Evolutionary conservation across 1,284 basidiomycete genomes (phyloP), one percentile per base, ranked within the genome.

Genomic region (Thecaphora thlaspeos): DNA sequence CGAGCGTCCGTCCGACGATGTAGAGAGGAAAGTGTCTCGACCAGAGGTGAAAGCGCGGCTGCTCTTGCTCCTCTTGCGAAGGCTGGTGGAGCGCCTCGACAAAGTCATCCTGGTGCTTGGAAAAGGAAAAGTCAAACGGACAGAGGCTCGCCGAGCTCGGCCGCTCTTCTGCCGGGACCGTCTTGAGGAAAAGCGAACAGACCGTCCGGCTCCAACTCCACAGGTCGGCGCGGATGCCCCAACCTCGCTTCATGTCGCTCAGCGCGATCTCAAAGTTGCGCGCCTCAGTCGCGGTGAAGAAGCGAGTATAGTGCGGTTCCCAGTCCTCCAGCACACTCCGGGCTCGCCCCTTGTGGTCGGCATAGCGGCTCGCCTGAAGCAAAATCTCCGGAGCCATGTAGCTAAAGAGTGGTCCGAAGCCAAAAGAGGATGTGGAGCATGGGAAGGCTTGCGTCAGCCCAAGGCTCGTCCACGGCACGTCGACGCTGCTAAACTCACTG

Each of bases 181-280:
- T 68, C 34, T 65, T 56, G 26, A 72, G 58, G 38, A 70, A 21
- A 4, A 72, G 51, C 26, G 26, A 28, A 17, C 55, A 56, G 14
- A 70, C 63, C 5, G 65, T 66, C 50, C 70, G 70, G n/a, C 58
- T 65, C 70, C 70, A 72, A 30, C 64, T 68, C 70, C 70, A 72
- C 24, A 72, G 57, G 39, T 72, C 70, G 24, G 65, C 59, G 22
- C 65, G 63, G 41, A 68, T 63, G 11, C 70, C 70, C 70, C 70
- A 72, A 0, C 70, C 70, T 14, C 65, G 38, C 30, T 53, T 50
- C 22, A 70, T 58, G 44, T 72, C 70, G 41, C 55, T 56, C 41
- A 63, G 43, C 18, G 52, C 61, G 21, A 63, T 48, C 37, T 61
- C 55, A 19, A 63, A 61, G 48, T 55, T 48, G 4, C 49, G 40